These are phyloP conservation scores for Rutidosis leptorrhynchoides DNA, from an alignment of 129 eudicot species.

Conservation along the genomic window DNA sequence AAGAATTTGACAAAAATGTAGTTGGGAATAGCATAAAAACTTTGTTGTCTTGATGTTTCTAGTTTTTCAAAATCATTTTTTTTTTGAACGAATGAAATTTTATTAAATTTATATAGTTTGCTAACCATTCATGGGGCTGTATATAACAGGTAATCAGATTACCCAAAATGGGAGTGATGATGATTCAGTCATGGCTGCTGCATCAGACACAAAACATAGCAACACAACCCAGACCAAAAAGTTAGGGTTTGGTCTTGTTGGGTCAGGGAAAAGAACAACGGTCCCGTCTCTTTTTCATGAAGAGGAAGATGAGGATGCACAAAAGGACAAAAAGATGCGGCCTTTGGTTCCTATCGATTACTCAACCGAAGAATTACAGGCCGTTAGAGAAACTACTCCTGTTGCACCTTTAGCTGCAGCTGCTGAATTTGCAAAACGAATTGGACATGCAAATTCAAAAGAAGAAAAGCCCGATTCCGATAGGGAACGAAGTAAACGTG, in stretches of 20 bases:
- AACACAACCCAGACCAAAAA: constrained; percentile 52
- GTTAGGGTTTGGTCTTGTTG: constrained; percentile 87
- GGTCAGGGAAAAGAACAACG: constrained; percentile 85
- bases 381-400: constrained; percentile 45
- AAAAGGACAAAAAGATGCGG: constrained; percentile 95
- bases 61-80: not conserved
- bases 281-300: constrained; percentile 88
- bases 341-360: constrained; percentile 97
- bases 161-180: constrained; percentile 53
- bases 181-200: constrained; percentile 37
- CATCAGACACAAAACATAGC: constrained; percentile 44
- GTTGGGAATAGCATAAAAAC: not conserved
- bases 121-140: constrained; percentile 8
- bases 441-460: constrained; percentile 48
- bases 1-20: not conserved
- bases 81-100: not conserved
- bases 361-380: constrained; percentile 83
- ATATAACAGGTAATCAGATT: constrained; percentile 45
- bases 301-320: constrained; percentile 94
- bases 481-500: constrained; percentile 66
- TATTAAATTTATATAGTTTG: not conserved
- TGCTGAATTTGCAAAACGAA: constrained; percentile 69
- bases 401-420: constrained; percentile 68
- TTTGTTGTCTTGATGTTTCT: not conserved
- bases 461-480: constrained; percentile 70